These are phyloP conservation scores for Boeremia lycopersici DNA, from an alignment of 2,329 filamentous ascomycete species.

Conservation along the genomic window DNA sequence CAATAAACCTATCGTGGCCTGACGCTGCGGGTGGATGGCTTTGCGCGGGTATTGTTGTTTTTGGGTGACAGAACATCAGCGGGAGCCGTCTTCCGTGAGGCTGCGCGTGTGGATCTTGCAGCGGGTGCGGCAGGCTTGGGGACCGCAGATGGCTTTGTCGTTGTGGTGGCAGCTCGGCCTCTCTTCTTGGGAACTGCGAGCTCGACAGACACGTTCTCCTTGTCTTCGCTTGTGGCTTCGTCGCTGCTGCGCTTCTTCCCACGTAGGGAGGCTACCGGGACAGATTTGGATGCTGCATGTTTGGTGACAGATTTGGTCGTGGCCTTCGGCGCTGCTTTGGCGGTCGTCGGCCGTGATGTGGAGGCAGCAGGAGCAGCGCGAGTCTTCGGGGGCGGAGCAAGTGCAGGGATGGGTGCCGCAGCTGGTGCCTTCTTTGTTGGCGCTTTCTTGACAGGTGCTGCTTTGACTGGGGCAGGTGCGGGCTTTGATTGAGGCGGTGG, in stretches of 20 bases:
- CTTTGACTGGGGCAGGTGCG: slow-evolving; percentile 18
- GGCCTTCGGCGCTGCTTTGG: slow-evolving; percentile 10
- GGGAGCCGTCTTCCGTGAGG: slow-evolving; percentile 28
- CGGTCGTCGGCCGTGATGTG: slow-evolving; percentile 18
- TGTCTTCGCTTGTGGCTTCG: slow-evolving; percentile 35
- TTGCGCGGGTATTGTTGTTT: slow-evolving; percentile 25
- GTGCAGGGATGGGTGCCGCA: not conserved
- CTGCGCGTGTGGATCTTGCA: slow-evolving; percentile 30
- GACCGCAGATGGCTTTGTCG: slow-evolving; percentile 15
- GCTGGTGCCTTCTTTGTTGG: slow-evolving; percentile 19
- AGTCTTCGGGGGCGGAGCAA: slow-evolving; percentile 6
- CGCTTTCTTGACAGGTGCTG: slow-evolving; percentile 21
- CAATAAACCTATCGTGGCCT: slow-evolving; percentile 29
- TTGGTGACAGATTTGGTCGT: slow-evolving; percentile 13
- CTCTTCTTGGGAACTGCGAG: slow-evolving; percentile 32
- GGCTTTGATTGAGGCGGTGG: slow-evolving; percentile 14
- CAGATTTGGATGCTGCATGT: slow-evolving; percentile 20
- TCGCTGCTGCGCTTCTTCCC: slow-evolving; percentile 37
- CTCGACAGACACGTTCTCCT: slow-evolving; percentile 33
- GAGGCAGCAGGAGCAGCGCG: slow-evolving; percentile 14
- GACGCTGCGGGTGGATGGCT: slow-evolving; percentile 25
- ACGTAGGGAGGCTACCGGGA: slow-evolving; percentile 15
- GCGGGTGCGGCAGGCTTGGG: slow-evolving; percentile 18
- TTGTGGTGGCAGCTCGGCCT: slow-evolving; percentile 14
- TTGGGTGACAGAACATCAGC: slow-evolving; percentile 34